phyloP scores from a whole-genome alignment of 352 stramenopile species.

The Globisporangium rhizosaccharum region DNA sequence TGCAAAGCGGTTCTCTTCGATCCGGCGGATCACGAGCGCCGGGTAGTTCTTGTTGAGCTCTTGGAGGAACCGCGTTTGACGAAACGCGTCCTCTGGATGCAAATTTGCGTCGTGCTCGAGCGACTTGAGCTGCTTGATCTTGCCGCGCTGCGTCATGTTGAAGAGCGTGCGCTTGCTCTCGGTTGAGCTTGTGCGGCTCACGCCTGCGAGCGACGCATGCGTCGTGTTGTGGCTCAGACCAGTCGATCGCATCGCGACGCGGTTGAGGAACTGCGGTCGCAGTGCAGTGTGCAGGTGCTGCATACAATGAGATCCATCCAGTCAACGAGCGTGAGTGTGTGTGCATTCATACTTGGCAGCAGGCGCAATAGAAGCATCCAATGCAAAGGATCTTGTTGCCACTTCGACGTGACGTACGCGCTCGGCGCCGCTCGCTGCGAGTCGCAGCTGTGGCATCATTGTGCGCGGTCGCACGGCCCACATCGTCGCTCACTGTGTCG shows the following conservation, averaged over 20 bases:
- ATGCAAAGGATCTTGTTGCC: background rate
- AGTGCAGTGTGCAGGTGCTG: conserved; percentile 11
- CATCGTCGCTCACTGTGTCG: background rate
- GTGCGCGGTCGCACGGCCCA: conserved; percentile 4
- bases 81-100: conserved; percentile 63
- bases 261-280: conserved; percentile 7
- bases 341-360: background rate
- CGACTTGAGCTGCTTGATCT: conserved; percentile 80
- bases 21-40: conserved; percentile 73
- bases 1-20: conserved; percentile 81
- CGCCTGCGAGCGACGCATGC: background rate
- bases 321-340: background rate
- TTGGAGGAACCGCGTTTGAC: conserved; percentile 80
- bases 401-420: background rate
- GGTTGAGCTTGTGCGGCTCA: background rate
- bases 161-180: conserved; percentile 63
- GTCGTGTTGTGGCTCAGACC: background rate
- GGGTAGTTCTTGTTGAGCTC: conserved; percentile 86
- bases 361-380: no score
- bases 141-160: conserved; percentile 68
- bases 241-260: background rate
- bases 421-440: background rate
- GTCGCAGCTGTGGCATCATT: conserved; percentile 6
- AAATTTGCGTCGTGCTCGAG: conserved; percentile 80
- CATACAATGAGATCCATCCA: background rate